Percentiles rank a stretch among this genome's conserved stretches.
Evolutionary conservation across 1,284 basidiomycete species (phyloP).

Genomic region (Ustilago sp.): DNA sequence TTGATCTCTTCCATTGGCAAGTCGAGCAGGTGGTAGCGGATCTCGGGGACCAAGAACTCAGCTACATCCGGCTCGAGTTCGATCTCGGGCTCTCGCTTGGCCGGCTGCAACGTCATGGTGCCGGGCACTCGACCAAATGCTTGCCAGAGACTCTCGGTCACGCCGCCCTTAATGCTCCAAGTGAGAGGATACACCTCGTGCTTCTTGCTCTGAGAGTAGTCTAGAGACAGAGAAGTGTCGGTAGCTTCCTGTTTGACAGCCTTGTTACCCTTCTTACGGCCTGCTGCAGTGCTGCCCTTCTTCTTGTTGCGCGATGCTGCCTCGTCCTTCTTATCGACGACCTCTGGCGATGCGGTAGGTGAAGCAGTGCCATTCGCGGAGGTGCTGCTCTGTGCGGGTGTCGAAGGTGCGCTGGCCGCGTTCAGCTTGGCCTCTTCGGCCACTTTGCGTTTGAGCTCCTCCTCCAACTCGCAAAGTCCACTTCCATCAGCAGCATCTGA

Average conservation of each 20-base stretch:
- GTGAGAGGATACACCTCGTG: slow-evolving; percentile 60
- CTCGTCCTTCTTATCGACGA: slow-evolving; percentile 20
- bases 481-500: slow-evolving; percentile 61
- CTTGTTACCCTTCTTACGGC: slow-evolving; percentile 39
- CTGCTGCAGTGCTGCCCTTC: slow-evolving; percentile 15
- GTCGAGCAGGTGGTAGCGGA: slow-evolving; percentile 49
- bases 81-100: slow-evolving; percentile 52
- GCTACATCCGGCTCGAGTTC: slow-evolving; percentile 55
- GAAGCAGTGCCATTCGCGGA: slow-evolving; percentile 9
- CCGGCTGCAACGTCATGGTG: slow-evolving; percentile 53
- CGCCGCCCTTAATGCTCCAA: slow-evolving; percentile 50
- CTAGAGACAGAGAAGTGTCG: slow-evolving; percentile 11
- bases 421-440: slow-evolving; percentile 40
- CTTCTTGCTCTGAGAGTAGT: slow-evolving; percentile 35
- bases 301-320: slow-evolving; percentile 29
- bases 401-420: slow-evolving; percentile 10
- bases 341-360: slow-evolving; percentile 26
- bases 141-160: slow-evolving; percentile 64
- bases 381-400: slow-evolving; percentile 8
- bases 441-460: slow-evolving; percentile 44
- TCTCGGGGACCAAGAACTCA: slow-evolving; percentile 55
- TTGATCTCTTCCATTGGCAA: slow-evolving; percentile 54
- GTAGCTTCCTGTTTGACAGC: slow-evolving; percentile 23
- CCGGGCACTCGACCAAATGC: slow-evolving; percentile 61
- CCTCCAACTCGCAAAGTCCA: slow-evolving; percentile 48